Percentiles rank a stretch among this genome's conserved stretches.
Evolutionary conservation across 2,329 filamentous ascomycete genomes (phyloP).

Genomic region (Fusarium domesticum): DNA sequence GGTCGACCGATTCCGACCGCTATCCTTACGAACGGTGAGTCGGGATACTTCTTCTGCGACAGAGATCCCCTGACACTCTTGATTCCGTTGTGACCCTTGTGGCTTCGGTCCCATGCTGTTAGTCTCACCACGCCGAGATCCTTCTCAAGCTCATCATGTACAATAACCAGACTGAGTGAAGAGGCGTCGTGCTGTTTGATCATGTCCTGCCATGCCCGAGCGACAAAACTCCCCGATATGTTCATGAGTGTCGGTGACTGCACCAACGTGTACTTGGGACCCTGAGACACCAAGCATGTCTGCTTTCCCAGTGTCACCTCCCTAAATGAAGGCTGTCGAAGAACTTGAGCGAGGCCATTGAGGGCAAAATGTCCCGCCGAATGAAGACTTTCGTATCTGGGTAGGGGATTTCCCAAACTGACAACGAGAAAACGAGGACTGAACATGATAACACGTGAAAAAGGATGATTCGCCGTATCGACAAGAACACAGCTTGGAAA

Average conservation of each 20-base stretch:
- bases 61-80: constrained; percentile 61
- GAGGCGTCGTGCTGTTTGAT: constrained; percentile 37
- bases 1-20: constrained; percentile 88
- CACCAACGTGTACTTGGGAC: constrained; percentile 61
- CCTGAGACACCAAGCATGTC: constrained; percentile 47
- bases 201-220: constrained; percentile 61
- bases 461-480: too few species aligned
- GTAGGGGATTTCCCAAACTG: constrained; percentile 80
- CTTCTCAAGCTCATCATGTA: constrained; percentile 87
- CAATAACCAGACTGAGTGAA: constrained; percentile 60
- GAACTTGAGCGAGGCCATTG: constrained; percentile 50
- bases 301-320: constrained; percentile 49
- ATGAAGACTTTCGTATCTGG: constrained; percentile 77
- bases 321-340: constrained; percentile 48
- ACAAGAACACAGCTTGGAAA: constrained; percentile 6
- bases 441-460: constrained; percentile 32
- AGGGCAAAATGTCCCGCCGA: constrained; percentile 82
- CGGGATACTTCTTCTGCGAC: constrained; percentile 39
- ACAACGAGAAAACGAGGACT: constrained; percentile 67
- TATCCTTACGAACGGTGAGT: constrained; percentile 55
- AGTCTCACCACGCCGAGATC: constrained; percentile 65
- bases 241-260: constrained; percentile 84
- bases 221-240: constrained; percentile 68
- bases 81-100: constrained; percentile 72
- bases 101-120: constrained; percentile 60